Conservation (phyloP, 768 basidiomycete genomes). For the Coprinopsis marcescibilis region DNA sequence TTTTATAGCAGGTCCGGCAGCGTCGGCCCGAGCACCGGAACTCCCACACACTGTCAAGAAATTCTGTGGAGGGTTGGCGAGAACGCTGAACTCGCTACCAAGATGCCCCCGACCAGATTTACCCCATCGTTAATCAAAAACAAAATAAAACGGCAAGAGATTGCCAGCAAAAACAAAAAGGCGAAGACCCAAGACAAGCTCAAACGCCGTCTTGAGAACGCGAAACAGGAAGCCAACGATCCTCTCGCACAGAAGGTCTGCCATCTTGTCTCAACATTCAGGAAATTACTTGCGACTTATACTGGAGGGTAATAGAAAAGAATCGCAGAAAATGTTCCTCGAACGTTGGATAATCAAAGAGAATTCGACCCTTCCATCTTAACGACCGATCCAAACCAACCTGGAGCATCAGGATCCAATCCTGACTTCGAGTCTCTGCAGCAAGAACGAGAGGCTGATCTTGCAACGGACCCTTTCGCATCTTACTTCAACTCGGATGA, state of each 20-base stretch:
- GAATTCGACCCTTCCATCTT: constrained; percentile 73
- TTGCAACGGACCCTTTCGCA: constrained; percentile 72
- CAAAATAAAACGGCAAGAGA: constrained; percentile 81
- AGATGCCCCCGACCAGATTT: constrained; percentile 57
- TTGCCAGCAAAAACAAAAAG: constrained; percentile 66
- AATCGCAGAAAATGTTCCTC: constrained; percentile 77
- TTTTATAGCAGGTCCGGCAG: no score
- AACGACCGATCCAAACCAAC: constrained; percentile 43
- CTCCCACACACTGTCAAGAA: no score
- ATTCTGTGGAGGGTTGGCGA: no score
- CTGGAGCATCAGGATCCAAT: constrained; percentile 28
- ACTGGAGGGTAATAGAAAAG: constrained; percentile 54
- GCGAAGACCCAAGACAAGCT: constrained; percentile 78
- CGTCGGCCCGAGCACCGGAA: no score
- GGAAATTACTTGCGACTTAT: not conserved
- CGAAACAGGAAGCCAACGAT: constrained; percentile 71
- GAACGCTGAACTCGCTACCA: no score
- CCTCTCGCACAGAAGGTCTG: constrained; percentile 74
- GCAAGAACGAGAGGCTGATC: constrained; percentile 61
- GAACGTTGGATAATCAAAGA: constrained; percentile 90
- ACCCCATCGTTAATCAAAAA: constrained; percentile 74
- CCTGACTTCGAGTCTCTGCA: constrained; percentile 22
- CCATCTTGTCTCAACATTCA: not conserved
- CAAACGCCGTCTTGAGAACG: constrained; percentile 68
- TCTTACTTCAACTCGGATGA: constrained; percentile 66